Conservation (phyloP, 352 stramenopile species). For the Pythium coloratum region DNA sequence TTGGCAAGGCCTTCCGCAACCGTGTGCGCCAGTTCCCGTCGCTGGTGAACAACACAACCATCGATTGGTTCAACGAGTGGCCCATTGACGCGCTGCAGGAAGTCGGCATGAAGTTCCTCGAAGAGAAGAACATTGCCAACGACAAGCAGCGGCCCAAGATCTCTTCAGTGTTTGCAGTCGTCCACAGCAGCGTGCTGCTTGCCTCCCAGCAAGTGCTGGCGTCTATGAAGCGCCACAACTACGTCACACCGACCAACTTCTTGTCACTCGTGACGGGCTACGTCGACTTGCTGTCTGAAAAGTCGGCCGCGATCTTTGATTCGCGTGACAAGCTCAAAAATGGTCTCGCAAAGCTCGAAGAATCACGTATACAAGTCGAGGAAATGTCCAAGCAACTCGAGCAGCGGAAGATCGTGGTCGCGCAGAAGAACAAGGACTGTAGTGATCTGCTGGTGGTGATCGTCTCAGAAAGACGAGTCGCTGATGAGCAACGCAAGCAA, state of each 20-base stretch:
- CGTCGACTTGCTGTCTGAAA: constrained; percentile 76
- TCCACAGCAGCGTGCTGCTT: constrained; percentile 87
- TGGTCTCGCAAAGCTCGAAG: constrained; percentile 79
- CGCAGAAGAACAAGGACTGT: constrained; percentile 93
- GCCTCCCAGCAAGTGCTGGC: constrained; percentile 81
- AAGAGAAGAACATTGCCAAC: constrained; percentile 80
- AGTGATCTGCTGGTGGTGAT: constrained; percentile 95
- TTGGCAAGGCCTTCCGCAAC: constrained; percentile 86
- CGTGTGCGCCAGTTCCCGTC: constrained; percentile 89
- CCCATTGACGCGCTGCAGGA: constrained; percentile 90
- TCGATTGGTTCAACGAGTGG: constrained; percentile 94
- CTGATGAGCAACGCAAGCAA: constrained; percentile 93
- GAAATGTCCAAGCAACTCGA: constrained; percentile 87
- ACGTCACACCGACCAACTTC: constrained; percentile 94
- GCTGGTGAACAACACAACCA: constrained; percentile 94
- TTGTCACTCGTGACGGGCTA: constrained; percentile 93
- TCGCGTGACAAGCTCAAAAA: constrained; percentile 84
- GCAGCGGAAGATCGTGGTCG: constrained; percentile 89
- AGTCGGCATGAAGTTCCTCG: constrained; percentile 92
- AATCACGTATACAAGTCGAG: constrained; percentile 79
- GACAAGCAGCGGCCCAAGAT: constrained; percentile 82
- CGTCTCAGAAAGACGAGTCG: constrained; percentile 91
- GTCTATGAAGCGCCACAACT: constrained; percentile 93
- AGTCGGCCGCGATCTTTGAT: constrained; percentile 69
- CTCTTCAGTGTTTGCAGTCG: constrained; percentile 85